phyloP scores from a whole-genome alignment of 345 rosid species.

The Gossypium mustelinum region DNA sequence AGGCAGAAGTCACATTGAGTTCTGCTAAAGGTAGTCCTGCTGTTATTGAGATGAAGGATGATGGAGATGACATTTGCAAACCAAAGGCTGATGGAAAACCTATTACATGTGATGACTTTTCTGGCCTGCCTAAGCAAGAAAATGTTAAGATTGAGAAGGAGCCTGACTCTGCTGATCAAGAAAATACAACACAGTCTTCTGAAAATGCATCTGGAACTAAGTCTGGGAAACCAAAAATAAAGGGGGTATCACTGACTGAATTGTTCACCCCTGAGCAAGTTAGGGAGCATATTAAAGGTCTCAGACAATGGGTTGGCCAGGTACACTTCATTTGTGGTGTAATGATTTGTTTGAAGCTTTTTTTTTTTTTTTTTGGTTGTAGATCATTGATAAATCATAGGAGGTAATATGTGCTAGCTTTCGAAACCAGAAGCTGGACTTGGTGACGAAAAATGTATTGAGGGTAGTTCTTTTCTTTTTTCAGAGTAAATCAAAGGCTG shows the following conservation, averaged over 20 bases:
- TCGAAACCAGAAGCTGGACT: neutral
- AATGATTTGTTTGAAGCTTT: neutral
- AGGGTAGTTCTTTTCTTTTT: conserved; percentile 11
- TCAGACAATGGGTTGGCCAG: conserved; percentile 99
- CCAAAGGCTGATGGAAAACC: conserved; percentile 43
- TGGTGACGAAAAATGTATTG: neutral
- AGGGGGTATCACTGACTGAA: conserved; percentile 93
- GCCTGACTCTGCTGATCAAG: conserved; percentile 47
- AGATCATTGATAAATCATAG: neutral
- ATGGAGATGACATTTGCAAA: conserved; percentile 39
- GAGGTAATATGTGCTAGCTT: neutral
- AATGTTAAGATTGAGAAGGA: conserved; percentile 47
- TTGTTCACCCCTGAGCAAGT: conserved; percentile 98
- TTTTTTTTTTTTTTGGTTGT: neutral
- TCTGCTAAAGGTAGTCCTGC: conserved; percentile 50
- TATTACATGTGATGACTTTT: conserved; percentile 27
- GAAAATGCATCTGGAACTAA: conserved; percentile 49
- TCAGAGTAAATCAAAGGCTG: conserved; percentile 96
- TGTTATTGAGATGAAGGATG: conserved; percentile 47
- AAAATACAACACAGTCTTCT: conserved; percentile 39
- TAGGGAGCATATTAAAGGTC: conserved; percentile 82
- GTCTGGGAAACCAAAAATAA: conserved; percentile 93
- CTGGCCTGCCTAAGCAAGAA: conserved; percentile 42
- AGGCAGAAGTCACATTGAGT: conserved; percentile 44
- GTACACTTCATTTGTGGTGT: conserved; percentile 25